These are phyloP conservation scores for Gigaspora rosea DNA, from an alignment of 192 early-diverging fungal species.

Conservation along the genomic window DNA sequence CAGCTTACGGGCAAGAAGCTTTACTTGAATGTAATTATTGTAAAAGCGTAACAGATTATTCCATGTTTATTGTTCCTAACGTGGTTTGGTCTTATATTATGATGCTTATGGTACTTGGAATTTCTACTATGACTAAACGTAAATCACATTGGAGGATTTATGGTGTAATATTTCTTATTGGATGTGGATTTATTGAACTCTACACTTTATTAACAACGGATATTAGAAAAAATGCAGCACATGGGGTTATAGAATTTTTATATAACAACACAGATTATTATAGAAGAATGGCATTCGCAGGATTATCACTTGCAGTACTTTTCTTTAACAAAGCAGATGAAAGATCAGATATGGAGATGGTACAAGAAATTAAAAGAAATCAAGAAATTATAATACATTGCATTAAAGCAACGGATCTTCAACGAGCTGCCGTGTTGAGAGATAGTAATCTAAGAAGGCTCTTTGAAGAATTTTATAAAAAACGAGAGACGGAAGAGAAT, in stretches of 20 bases:
- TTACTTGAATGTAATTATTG: slow-evolving; percentile 36
- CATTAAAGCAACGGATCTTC: not conserved
- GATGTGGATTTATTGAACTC: slow-evolving; percentile 12
- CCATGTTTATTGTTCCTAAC: slow-evolving; percentile 16
- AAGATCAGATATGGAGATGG: slow-evolving; percentile 4
- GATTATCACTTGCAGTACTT: not conserved
- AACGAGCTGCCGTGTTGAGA: slow-evolving; percentile 15
- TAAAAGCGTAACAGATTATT: slow-evolving; percentile 20
- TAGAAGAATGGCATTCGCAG: slow-evolving; percentile 9
- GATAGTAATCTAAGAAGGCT: slow-evolving; percentile 18
- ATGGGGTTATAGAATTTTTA: slow-evolving; percentile 4
- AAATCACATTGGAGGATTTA: slow-evolving; percentile 28
- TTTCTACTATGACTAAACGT: slow-evolving; percentile 6
- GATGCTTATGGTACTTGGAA: slow-evolving; percentile 8
- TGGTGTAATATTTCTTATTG: slow-evolving; percentile 20
- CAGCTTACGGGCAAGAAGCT: slow-evolving; percentile 31
- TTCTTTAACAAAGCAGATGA: slow-evolving; percentile 1
- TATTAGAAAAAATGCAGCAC: not conserved
- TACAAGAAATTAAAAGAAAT: not conserved
- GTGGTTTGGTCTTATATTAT: slow-evolving; percentile 18
- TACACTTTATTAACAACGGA: slow-evolving; percentile 12
- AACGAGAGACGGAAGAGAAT: not conserved
- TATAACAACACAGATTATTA: slow-evolving; percentile 20
- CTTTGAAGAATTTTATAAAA: slow-evolving; percentile 23
- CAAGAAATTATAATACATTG: not conserved